A percentile compares a stretch with the other conserved stretches of the same genome.
These are phyloP conservation scores for Sphaerulina populicola DNA, from an alignment of 2,329 filamentous ascomycete species.

Conservation along the genomic window DNA sequence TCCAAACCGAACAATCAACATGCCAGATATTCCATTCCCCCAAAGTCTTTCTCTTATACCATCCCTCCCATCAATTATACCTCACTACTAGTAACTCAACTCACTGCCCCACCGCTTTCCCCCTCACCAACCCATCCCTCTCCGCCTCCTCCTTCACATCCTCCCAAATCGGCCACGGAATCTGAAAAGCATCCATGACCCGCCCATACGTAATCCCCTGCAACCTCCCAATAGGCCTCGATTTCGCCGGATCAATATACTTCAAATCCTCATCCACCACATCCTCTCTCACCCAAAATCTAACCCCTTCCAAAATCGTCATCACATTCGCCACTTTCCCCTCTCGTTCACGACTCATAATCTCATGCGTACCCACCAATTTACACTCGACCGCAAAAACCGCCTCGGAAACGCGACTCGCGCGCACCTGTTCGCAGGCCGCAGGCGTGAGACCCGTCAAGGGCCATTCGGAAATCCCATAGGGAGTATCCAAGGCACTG, in stretches of 20 bases:
- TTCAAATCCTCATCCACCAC: constrained; percentile 67
- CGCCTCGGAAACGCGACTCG: constrained; percentile 66
- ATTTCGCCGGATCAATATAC: constrained; percentile 57
- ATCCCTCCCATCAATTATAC: too few species aligned
- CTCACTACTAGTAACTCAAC: too few species aligned
- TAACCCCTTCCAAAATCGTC: constrained; percentile 63
- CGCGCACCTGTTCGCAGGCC: constrained; percentile 53
- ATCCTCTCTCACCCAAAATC: constrained; percentile 82
- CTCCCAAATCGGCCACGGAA: constrained; percentile 48
- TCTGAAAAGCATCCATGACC: constrained; percentile 59
- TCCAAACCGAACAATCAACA: too few species aligned
- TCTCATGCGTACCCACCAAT: constrained; percentile 48
- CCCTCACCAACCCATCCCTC: constrained; percentile 42
- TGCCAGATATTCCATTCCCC: too few species aligned
- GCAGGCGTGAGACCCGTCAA: constrained; percentile 63
- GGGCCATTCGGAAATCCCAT: constrained; percentile 66
- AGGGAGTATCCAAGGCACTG: constrained; percentile 63
- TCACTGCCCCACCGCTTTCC: constrained; percentile 35
- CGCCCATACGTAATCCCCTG: constrained; percentile 77
- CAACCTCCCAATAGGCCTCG: constrained; percentile 65
- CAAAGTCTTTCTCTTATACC: too few species aligned
- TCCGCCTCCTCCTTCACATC: constrained; percentile 44
- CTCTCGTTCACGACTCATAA: constrained; percentile 57
- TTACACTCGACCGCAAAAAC: constrained; percentile 62
- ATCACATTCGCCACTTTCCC: constrained; percentile 54